These are phyloP conservation scores for Suillus tomentosus DNA, from an alignment of 768 basidiomycete genomes.

Conservation along the genomic window DNA sequence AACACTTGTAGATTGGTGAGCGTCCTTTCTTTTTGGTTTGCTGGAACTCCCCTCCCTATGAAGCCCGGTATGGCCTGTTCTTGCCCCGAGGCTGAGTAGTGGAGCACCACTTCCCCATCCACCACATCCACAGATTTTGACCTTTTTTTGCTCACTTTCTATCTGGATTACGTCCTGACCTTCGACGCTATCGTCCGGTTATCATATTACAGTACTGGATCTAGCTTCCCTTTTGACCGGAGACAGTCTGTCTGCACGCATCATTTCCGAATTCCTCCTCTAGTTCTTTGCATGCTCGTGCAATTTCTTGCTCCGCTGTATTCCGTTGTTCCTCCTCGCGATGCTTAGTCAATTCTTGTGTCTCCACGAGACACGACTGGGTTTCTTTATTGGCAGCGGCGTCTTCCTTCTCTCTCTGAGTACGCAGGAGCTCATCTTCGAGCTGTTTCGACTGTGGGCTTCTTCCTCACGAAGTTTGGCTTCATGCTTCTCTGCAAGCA, in stretches of 20 bases:
- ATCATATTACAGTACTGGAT: conserved; percentile 62
- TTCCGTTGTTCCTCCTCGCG: conserved; percentile 28
- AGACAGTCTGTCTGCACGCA: conserved; percentile 26
- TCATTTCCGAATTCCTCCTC: conserved; percentile 47
- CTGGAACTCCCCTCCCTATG: no score
- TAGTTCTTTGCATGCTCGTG: conserved; percentile 25
- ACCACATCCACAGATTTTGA: no score
- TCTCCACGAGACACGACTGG: conserved; percentile 27
- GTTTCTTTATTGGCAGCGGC: conserved; percentile 21
- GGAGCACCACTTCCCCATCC: no score
- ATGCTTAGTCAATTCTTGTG: conserved; percentile 24
- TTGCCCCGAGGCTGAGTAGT: no score
- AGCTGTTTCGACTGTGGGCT: conserved; percentile 22
- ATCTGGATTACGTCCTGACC: no score
- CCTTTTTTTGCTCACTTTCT: no score
- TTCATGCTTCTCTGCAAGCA: conserved; percentile 30
- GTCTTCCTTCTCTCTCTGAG: conserved; percentile 22
- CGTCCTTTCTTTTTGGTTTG: no score
- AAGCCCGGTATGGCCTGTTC: no score
- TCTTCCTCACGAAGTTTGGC: conserved; percentile 33
- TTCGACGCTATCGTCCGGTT: conserved; percentile 31
- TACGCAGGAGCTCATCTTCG: conserved; percentile 28
- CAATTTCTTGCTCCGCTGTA: conserved; percentile 30
- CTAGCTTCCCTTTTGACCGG: conserved; percentile 38
- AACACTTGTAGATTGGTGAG: conserved; percentile 54